These are phyloP conservation scores for Lentinula boryana DNA, from an alignment of 768 basidiomycete species.

Conservation along the genomic window DNA sequence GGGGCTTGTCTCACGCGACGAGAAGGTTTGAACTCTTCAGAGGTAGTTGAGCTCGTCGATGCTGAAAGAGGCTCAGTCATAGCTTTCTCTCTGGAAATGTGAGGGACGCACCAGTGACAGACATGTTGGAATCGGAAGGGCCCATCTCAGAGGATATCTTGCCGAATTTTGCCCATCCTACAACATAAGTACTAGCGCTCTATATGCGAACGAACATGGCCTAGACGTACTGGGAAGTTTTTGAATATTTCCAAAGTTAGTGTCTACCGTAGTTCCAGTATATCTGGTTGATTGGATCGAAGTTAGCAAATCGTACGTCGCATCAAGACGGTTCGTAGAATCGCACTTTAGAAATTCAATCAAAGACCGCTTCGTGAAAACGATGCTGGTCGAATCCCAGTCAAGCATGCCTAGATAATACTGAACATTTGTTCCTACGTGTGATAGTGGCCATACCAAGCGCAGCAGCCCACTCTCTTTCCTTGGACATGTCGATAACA, in stretches of 20 bases:
- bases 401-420: conserved; percentile 60
- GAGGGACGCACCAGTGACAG: conserved; percentile 6
- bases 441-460: conserved; percentile 38
- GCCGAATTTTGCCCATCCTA: conserved; percentile 72
- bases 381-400: conserved; percentile 71
- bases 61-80: neutral
- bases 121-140: conserved; percentile 7
- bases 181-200: neutral
- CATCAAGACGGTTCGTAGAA: conserved; percentile 13
- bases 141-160: conserved; percentile 25
- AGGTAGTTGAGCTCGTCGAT: neutral
- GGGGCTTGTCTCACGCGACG: conserved; percentile 53
- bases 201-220: neutral
- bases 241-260: conserved; percentile 66
- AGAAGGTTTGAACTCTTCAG: conserved; percentile 42
- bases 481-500: conserved; percentile 55
- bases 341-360: conserved; percentile 71
- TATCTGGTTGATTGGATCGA: conserved; percentile 37
- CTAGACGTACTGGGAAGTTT: conserved; percentile 63
- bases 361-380: conserved; percentile 73
- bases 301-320: neutral
- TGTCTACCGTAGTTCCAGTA: conserved; percentile 69
- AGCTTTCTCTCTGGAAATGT: neutral
- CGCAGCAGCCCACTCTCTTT: conserved; percentile 66
- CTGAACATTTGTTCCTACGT: neutral